Evolutionary conservation across 768 basidiomycete species (phyloP).

Genomic region (Boletus huronensis): DNA sequence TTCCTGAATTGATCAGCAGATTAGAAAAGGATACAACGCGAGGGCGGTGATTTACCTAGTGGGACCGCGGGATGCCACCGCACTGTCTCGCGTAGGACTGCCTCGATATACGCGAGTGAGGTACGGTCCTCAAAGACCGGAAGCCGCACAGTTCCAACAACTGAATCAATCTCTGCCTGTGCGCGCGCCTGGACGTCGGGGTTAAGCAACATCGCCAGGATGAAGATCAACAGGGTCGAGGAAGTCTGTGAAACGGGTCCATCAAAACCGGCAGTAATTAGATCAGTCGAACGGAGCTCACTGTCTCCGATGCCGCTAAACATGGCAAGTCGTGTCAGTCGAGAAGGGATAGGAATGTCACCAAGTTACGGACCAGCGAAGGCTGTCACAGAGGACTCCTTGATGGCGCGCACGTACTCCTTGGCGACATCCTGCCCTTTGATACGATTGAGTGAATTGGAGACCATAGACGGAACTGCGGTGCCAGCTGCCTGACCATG

Average conservation of each 20-base stretch:
- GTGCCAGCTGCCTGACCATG: conserved; percentile 21
- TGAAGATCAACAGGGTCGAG: conserved; percentile 30
- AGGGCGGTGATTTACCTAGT: conserved; percentile 22
- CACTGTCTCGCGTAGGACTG: conserved; percentile 31
- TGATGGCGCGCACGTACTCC: conserved; percentile 20
- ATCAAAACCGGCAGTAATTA: not conserved
- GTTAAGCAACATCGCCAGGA: conserved; percentile 36
- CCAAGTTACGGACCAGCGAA: conserved; percentile 23
- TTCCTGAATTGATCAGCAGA: conserved; percentile 13
- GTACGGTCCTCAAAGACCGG: conserved; percentile 30
- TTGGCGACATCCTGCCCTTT: conserved; percentile 1
- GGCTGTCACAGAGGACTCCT: conserved; percentile 29
- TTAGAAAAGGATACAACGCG: not conserved
- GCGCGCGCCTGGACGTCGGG: conserved; percentile 38
- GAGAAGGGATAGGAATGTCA: not conserved
- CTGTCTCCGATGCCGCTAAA: conserved; percentile 30
- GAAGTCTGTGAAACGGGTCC: conserved; percentile 23
- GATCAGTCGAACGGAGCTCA: conserved; percentile 5
- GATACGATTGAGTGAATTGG: conserved; percentile 16
- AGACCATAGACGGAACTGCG: conserved; percentile 28
- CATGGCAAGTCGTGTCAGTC: not conserved
- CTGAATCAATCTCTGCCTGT: conserved; percentile 36
- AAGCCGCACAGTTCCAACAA: conserved; percentile 30
- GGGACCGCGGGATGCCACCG: conserved; percentile 37
- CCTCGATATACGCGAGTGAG: conserved; percentile 28